These are phyloP conservation scores for Pueraria montana DNA, from an alignment of 306 rosid genomes.

Conservation along the genomic window DNA sequence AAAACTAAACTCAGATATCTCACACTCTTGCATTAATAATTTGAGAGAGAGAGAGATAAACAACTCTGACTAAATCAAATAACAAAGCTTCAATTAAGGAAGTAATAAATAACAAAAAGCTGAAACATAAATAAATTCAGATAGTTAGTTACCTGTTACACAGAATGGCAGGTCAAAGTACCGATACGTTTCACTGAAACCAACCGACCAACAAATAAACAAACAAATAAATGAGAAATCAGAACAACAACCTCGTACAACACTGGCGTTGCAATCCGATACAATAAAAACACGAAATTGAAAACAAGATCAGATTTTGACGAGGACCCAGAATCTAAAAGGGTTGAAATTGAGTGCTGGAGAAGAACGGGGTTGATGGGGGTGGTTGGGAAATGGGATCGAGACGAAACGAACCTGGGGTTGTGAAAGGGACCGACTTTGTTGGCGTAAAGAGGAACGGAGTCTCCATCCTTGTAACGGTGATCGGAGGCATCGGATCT, in stretches of 20 bases:
- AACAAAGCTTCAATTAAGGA: background rate
- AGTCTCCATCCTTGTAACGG: constrained; percentile 68
- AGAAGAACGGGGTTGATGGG: background rate
- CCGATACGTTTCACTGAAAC: constrained; percentile 89
- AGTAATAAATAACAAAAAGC: constrained; percentile 14
- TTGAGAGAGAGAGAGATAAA: background rate
- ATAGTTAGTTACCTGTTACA: constrained; percentile 54
- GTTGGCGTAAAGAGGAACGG: constrained; percentile 82
- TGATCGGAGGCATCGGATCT: constrained; percentile 80
- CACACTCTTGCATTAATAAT: background rate
- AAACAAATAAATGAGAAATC: constrained; percentile 6
- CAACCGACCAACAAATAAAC: background rate
- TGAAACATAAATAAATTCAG: background rate
- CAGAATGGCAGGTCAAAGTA: constrained; percentile 88
- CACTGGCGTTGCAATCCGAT: background rate
- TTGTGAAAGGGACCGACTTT: constrained; percentile 92
- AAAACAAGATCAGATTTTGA: constrained; percentile 46
- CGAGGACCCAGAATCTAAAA: constrained; percentile 34
- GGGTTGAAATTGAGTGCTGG: background rate
- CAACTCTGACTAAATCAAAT: constrained; percentile 9
- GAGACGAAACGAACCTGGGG: constrained; percentile 61
- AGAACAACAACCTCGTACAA: constrained; percentile 7
- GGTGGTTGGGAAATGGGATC: background rate
- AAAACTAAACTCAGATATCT: constrained; percentile 8
- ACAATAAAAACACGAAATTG: constrained; percentile 2